These are phyloP conservation scores for Fusarium citri DNA, from an alignment of 2,329 filamentous ascomycete genomes.

Conservation along the genomic window DNA sequence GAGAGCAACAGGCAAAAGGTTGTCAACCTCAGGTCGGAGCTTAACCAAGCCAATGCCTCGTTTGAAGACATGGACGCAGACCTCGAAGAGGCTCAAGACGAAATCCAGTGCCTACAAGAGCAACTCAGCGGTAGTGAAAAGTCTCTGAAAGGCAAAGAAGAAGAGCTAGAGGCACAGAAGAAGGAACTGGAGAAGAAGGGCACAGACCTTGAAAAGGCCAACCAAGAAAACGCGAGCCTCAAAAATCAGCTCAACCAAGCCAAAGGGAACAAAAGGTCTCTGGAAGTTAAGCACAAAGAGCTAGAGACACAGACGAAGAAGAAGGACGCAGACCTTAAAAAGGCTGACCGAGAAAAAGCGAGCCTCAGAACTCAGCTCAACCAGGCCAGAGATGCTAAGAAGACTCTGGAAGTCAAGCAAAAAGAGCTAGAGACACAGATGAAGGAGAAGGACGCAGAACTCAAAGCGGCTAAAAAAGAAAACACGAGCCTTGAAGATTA, in stretches of 20 bases:
- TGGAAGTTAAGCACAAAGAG: too few species aligned
- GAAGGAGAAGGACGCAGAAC: too few species aligned
- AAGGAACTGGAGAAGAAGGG: neutral
- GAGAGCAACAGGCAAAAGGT: neutral
- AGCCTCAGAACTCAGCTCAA: too few species aligned
- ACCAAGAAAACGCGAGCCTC: neutral
- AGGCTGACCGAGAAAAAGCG: too few species aligned
- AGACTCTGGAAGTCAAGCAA: neutral
- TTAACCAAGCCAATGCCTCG: neutral
- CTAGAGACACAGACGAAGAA: too few species aligned
- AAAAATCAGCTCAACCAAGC: neutral
- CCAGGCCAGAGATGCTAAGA: neutral
- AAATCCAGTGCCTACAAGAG: rapidly evolving
- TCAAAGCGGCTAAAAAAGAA: too few species aligned
- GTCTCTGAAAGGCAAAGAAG: neutral
- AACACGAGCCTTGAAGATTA: too few species aligned
- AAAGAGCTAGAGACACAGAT: too few species aligned
- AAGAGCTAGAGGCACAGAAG: neutral
- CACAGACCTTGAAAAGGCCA: neutral
- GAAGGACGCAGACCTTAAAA: too few species aligned
- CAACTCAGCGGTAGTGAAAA: rapidly evolving
- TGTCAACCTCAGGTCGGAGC: neutral
- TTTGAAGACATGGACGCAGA: neutral
- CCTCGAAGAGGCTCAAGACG: too few species aligned
- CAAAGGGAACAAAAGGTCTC: neutral